Conservation (phyloP, 2,329 filamentous ascomycete genomes). For the Phialophora macrospora region DNA sequence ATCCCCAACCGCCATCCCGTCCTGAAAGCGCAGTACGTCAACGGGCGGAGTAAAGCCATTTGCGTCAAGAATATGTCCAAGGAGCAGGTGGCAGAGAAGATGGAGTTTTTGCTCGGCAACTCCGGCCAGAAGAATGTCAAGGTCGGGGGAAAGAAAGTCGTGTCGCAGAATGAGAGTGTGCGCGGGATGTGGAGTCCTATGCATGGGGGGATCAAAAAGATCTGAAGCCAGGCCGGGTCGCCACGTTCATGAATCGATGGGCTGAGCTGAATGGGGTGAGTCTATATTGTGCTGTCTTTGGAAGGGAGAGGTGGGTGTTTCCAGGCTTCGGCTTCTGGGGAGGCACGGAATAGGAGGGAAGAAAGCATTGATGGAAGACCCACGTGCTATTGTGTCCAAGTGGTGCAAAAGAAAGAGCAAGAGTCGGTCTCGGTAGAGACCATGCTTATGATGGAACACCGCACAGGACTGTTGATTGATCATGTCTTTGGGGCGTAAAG, state of each 20-base stretch:
- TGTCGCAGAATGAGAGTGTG: slow-evolving; percentile 67
- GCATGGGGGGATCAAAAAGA: slow-evolving; percentile 60
- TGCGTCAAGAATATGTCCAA: slow-evolving; percentile 87
- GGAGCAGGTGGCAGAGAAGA: slow-evolving; percentile 80
- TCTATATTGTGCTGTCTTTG: background rate
- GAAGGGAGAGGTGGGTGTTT: background rate
- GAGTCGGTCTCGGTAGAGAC: background rate
- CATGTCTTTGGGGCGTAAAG: background rate
- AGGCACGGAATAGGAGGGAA: background rate
- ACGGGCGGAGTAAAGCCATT: slow-evolving; percentile 80
- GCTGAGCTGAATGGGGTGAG: background rate
- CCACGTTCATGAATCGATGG: background rate
- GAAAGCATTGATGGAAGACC: background rate
- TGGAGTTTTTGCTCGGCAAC: slow-evolving; percentile 53
- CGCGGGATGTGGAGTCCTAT: slow-evolving; percentile 69
- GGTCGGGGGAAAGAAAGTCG: slow-evolving; percentile 61
- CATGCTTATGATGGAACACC: background rate
- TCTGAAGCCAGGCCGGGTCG: slow-evolving; percentile 44
- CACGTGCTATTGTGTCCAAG: background rate
- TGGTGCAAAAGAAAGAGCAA: background rate
- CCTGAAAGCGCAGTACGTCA: slow-evolving; percentile 89
- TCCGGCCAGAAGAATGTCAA: slow-evolving; percentile 57
- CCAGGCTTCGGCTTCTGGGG: background rate
- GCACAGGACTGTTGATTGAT: background rate
- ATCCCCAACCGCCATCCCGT: slow-evolving; percentile 89